A percentile compares a stretch with the other conserved stretches of the same genome.
Conservation (phyloP, 2,329 filamentous ascomycete genomes). For the Albifimbria verrucaria region DNA sequence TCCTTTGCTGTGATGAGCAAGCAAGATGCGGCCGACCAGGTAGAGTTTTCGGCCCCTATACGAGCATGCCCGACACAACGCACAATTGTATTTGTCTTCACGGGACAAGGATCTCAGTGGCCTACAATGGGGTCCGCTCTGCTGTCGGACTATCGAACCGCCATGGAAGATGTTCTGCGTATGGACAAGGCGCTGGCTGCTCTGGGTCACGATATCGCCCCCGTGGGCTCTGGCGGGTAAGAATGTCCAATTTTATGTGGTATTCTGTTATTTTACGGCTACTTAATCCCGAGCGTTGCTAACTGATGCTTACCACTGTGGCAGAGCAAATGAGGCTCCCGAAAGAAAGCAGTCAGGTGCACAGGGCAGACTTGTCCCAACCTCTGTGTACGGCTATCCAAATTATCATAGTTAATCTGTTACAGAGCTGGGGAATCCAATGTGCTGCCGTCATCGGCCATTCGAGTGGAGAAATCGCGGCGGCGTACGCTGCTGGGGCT, state of each 20-base stretch:
- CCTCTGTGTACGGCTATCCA: conserved; percentile 1
- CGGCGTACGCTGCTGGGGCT: conserved; percentile 23
- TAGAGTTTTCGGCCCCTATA: conserved; percentile 8
- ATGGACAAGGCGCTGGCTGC: conserved; percentile 28
- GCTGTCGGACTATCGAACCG: too few species aligned
- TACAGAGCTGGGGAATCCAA: neutral
- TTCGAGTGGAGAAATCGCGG: conserved; percentile 34
- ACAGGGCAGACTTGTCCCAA: conserved; percentile 18
- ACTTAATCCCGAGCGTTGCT: too few species aligned
- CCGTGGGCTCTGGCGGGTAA: too few species aligned
- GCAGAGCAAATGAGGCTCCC: too few species aligned
- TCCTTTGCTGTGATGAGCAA: too few species aligned
- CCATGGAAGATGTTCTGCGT: too few species aligned
- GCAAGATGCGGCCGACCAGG: too few species aligned
- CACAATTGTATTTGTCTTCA: conserved; percentile 19
- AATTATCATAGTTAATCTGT: neutral
- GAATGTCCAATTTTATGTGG: too few species aligned
- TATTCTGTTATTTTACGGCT: too few species aligned
- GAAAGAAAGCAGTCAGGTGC: neutral
- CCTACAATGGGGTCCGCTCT: too few species aligned
- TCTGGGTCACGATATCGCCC: neutral
- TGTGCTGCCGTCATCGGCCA: conserved; percentile 27
- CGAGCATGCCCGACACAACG: neutral
- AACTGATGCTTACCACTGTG: too few species aligned
- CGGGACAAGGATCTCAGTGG: conserved; percentile 29